Base-by-base conservation (phyloP, 2,329 filamentous ascomycete species). In the Scedosporium minutisporum region DNA sequence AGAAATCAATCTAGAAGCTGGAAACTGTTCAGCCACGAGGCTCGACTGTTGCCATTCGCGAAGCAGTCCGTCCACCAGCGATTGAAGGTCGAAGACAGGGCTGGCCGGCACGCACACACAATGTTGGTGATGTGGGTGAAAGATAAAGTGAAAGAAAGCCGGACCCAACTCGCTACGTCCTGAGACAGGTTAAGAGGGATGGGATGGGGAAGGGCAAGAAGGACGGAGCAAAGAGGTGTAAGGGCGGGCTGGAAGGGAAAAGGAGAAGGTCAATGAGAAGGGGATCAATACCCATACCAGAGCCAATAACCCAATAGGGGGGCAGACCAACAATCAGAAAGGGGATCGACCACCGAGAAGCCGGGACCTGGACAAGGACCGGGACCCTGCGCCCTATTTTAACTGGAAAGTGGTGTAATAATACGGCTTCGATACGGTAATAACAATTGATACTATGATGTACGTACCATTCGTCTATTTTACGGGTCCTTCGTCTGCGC, bases 271-370 rank as follows among this genome's bases (percentile, higher is more conserved):
- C 23, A n/a, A 33, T 18, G 33, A 58, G 29, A 59, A 46, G 60
- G 60, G 51, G 27, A 44, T 29, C 41, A 53, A 62, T 48, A 55
- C 51, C 51, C 18, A 55, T 55, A 23, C 51, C 44, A 48, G 23
- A 3, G 23, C 51, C 33, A 38, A 38, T 38, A 38, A 27, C 18
- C 51, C 51, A 55, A 55, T 55, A 55, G 12, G 23, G 51, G 44
- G 51, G 60, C 18, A 53, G 60, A 27, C 51, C n/a, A 57, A 58
- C 46, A 48, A 46, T 12, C 53, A 58, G 51, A 62, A 55, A 58
- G 41, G 60, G 60, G 60, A 62, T 48, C 27, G 53, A 55, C 33
- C 48, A 42, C 33, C 60, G 29, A 57, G 60, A 42, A 53, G 29
- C 41, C 58, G 58, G 58, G 60, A 62, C 51, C n/a, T 27, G 59